phyloP scores from a whole-genome alignment of 2,329 filamentous ascomycete genomes.

The Phaeosphaeriaceae sp. region DNA sequence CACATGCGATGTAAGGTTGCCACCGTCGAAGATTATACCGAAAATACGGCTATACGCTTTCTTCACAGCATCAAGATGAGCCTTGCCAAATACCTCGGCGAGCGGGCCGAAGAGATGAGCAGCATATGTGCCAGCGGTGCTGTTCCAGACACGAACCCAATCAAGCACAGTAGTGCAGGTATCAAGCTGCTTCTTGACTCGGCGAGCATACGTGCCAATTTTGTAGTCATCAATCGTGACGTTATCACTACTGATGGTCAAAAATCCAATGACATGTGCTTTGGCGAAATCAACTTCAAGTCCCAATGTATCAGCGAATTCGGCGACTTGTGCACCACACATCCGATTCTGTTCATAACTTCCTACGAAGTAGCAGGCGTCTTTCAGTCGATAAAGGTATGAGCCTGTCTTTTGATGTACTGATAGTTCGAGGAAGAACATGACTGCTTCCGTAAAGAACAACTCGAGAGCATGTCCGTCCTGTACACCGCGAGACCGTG shows the following conservation, averaged over 20 bases:
- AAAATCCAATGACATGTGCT: constrained; percentile 19
- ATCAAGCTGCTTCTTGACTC: constrained; percentile 29
- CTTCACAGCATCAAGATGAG: constrained; percentile 31
- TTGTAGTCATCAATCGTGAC: constrained; percentile 17
- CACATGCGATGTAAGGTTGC: constrained; percentile 28
- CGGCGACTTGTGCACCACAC: constrained; percentile 7
- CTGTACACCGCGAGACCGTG: constrained; percentile 28
- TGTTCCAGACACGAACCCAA: constrained; percentile 40
- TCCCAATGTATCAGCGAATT: constrained; percentile 27
- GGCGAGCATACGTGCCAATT: constrained; percentile 23
- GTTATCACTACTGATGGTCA: constrained; percentile 3
- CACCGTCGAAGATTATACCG: constrained; percentile 27
- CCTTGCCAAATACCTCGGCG: constrained; percentile 30
- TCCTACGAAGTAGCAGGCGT: constrained; percentile 34
- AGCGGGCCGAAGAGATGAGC: constrained; percentile 37
- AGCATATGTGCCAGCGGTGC: constrained; percentile 30
- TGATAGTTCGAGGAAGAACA: constrained; percentile 37
- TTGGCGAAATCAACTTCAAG: constrained; percentile 10
- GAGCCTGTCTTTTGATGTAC: constrained; percentile 21
- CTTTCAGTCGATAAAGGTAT: constrained; percentile 31
- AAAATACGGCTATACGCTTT: constrained; percentile 29
- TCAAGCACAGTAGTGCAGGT: constrained; percentile 26
- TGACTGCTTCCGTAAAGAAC: constrained; percentile 35
- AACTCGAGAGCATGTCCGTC: constrained; percentile 28
- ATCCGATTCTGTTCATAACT: constrained; percentile 14